These are phyloP conservation scores for Boletus subparvulus DNA, from an alignment of 768 basidiomycete genomes.

Conservation along the genomic window DNA sequence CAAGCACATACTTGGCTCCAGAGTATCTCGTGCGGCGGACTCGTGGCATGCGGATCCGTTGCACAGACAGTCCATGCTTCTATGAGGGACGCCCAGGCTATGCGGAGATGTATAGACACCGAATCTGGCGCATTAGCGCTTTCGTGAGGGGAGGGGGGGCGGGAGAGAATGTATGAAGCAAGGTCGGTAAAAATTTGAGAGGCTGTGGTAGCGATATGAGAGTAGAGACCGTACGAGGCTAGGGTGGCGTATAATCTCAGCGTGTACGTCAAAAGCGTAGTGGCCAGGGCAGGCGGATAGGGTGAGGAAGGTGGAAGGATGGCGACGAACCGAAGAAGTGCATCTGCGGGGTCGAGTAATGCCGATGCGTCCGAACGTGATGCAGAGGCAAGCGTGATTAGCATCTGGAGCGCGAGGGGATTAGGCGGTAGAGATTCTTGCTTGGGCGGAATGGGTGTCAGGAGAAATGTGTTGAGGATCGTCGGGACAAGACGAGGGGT, in stretches of 20 bases:
- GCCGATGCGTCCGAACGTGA: slow-evolving; percentile 67
- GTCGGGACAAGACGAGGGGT: slow-evolving; percentile 53
- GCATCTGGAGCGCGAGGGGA: slow-evolving; percentile 54
- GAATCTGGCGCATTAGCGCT: neutral
- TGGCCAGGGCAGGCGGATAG: slow-evolving; percentile 38
- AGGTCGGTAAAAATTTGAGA: slow-evolving; percentile 24
- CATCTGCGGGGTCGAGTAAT: slow-evolving; percentile 57
- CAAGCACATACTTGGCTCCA: slow-evolving; percentile 87
- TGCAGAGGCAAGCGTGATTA: slow-evolving; percentile 56
- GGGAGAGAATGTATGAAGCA: slow-evolving; percentile 40
- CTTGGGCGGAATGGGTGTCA: slow-evolving; percentile 47
- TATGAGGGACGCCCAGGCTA: slow-evolving; percentile 59
- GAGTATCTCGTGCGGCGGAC: slow-evolving; percentile 80
- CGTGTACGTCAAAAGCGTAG: slow-evolving; percentile 51
- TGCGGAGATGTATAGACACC: slow-evolving; percentile 30
- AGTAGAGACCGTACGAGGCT: slow-evolving; percentile 76
- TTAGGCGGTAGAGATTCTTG: slow-evolving; percentile 35
- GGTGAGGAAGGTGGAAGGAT: slow-evolving; percentile 48
- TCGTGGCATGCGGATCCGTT: slow-evolving; percentile 86
- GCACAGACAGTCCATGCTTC: slow-evolving; percentile 80
- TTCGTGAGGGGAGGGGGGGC: slow-evolving; percentile 22
- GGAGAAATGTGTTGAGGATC: slow-evolving; percentile 56
- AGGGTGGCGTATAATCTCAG: slow-evolving; percentile 64
- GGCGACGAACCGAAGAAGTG: slow-evolving; percentile 71
- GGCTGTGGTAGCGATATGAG: slow-evolving; percentile 65